These are phyloP conservation scores for Aspergillus wentii DNA, from an alignment of 495 filamentous ascomycete species.

Conservation along the genomic window DNA sequence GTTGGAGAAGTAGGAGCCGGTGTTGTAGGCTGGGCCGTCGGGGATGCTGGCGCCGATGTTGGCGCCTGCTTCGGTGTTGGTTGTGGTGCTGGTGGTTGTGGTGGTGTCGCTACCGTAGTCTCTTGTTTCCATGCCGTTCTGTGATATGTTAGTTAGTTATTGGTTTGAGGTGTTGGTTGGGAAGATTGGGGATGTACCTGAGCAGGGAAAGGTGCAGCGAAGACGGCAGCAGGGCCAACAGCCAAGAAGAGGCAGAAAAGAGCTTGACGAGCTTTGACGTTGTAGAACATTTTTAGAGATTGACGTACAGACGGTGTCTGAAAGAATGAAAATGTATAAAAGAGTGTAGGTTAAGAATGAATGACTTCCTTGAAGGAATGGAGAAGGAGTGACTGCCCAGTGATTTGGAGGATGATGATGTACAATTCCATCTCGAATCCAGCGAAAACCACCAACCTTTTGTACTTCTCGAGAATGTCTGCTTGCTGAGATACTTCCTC, in stretches of 20 bases:
- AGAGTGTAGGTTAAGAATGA: slow-evolving; percentile 1
- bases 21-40: slow-evolving; percentile 20
- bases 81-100: slow-evolving; percentile 14
- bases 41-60: slow-evolving; percentile 23
- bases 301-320: too few relatives aligned
- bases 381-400: too few relatives aligned
- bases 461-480: too few relatives aligned
- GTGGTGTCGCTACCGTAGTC: slow-evolving; percentile 1
- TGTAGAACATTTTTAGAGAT: too few relatives aligned
- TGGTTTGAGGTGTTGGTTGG: not conserved
- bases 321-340: slow-evolving; percentile 10
- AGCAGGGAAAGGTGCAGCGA: slow-evolving; percentile 24
- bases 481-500: too few relatives aligned
- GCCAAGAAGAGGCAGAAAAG: slow-evolving; percentile 33
- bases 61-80: slow-evolving; percentile 21
- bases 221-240: slow-evolving; percentile 24
- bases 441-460: too few relatives aligned
- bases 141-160: not conserved
- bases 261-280: slow-evolving; percentile 26
- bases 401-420: too few relatives aligned
- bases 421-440: too few relatives aligned
- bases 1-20: slow-evolving; percentile 14
- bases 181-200: slow-evolving; percentile 5
- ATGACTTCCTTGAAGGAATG: too few relatives aligned
- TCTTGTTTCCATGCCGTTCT: too few relatives aligned